Base-by-base conservation (phyloP, 176 grass and related monocot species). In the Zoysia pacifica region DNA sequence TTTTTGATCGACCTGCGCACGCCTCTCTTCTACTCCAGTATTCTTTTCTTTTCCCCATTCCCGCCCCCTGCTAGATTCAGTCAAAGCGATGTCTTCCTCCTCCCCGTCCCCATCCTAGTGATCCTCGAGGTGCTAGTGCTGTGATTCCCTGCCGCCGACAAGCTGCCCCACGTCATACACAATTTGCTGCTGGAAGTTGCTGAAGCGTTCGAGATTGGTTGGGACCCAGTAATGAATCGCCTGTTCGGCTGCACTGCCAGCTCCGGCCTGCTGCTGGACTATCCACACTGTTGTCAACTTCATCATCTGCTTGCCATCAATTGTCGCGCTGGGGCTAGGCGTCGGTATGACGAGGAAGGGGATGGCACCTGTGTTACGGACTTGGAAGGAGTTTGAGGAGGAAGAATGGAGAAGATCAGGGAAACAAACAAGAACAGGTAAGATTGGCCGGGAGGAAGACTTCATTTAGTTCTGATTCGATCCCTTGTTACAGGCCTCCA, bases 211-310 rank as follows among this genome's bases (percentile, higher is more conserved):
- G 8, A 82, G 70, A 10, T 62, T 86, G 37, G 80, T 50, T n/a
- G 81, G 85, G 78, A 94, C 69, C 83, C 77, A 92, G 48, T 89
- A 85, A 2, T 90, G 88, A 10, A 67, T 77, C 50, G 70, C 60
- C 42, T 90, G 77, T 81, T 73, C 75, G 68, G 70, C 41, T 7
- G 70, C 9, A 47, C 47, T 67, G 10, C 45, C 68, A 50, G 56
- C 35, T 14, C 43, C 84, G 13, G 79, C 50, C 49, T 66, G 76
- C 65, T 83, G 86, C 62, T 89, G 91, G 3, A 97, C 6, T 91
- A 97, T 97, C 91, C 89, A 97, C 69, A 97, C 16, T 1, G 84
- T 88, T 6, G 81, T 53, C 6, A 73, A 82, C 2, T 81, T 75
- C 14, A 89, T 60, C 68, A 87, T 54, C 73, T 82, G 72, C 42